Conservation (phyloP, 2,329 filamentous ascomycete genomes). For the Tolypocladium tropicale region DNA sequence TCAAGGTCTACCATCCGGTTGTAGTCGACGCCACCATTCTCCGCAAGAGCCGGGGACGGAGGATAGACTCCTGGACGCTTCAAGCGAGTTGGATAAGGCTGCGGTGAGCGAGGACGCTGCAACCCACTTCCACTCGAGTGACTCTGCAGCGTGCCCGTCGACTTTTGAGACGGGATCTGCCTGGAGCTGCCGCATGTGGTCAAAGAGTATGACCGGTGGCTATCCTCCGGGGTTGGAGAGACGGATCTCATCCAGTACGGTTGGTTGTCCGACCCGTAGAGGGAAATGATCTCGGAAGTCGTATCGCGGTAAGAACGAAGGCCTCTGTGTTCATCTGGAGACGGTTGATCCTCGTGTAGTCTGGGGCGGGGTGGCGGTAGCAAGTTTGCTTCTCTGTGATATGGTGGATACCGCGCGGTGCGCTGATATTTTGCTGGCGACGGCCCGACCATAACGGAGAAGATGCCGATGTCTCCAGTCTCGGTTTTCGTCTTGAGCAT, state of each 20-base stretch:
- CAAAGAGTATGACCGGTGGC: slow-evolving; percentile 43
- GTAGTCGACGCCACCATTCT: slow-evolving; percentile 37
- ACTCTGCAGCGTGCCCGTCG: slow-evolving; percentile 37
- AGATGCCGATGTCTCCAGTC: slow-evolving; percentile 53
- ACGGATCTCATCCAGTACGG: slow-evolving; percentile 31
- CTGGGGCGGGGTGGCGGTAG: slow-evolving; percentile 16
- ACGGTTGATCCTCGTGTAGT: slow-evolving; percentile 18
- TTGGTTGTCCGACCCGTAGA: slow-evolving; percentile 42
- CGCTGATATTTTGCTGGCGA: slow-evolving; percentile 21
- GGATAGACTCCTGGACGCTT: slow-evolving; percentile 42
- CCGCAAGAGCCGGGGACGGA: slow-evolving; percentile 37
- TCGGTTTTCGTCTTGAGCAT: slow-evolving; percentile 59
- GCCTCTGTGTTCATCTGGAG: slow-evolving; percentile 30
- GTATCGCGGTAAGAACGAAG: slow-evolving; percentile 41
- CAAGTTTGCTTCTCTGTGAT: slow-evolving; percentile 17
- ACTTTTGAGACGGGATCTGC: slow-evolving; percentile 34
- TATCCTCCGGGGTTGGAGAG: slow-evolving; percentile 33
- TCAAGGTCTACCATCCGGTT: slow-evolving; percentile 40
- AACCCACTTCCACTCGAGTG: slow-evolving; percentile 29
- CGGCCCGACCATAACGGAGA: slow-evolving; percentile 34
- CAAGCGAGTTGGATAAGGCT: slow-evolving; percentile 46
- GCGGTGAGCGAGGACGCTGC: slow-evolving; percentile 48
- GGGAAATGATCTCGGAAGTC: slow-evolving; percentile 44
- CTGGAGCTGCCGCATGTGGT: slow-evolving; percentile 39
- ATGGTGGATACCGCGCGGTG: slow-evolving; percentile 16